A percentile compares a stretch with the other conserved stretches of the same genome.
phyloP scores from a whole-genome alignment of 2,329 filamentous ascomycete genomes.

The Calonectria crousiana region DNA sequence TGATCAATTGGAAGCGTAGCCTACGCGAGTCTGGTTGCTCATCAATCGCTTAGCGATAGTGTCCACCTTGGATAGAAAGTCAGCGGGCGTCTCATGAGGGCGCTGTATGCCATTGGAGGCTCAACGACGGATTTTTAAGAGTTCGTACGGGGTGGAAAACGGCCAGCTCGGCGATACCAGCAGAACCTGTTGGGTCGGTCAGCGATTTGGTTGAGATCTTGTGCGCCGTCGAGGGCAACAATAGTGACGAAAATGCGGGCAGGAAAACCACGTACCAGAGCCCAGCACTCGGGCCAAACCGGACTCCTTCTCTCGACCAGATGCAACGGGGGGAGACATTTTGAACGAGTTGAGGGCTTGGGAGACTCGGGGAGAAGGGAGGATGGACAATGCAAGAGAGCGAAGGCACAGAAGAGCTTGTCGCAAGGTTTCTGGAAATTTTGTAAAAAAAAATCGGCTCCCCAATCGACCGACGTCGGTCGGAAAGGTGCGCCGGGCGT shows the following conservation, averaged over 20 bases:
- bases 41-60: slow-evolving; percentile 99
- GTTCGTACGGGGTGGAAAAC: slow-evolving; percentile 87
- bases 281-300: slow-evolving; percentile 88
- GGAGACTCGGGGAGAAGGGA: slow-evolving; percentile 1
- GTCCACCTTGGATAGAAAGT: slow-evolving; percentile 75
- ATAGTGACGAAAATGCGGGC: slow-evolving; percentile 2
- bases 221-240: slow-evolving; percentile 8
- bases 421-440: slow-evolving; percentile 37
- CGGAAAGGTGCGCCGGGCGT: slow-evolving; percentile 33
- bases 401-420: slow-evolving; percentile 17
- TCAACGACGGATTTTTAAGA: slow-evolving; percentile 23
- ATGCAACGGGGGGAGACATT: slow-evolving; percentile 71
- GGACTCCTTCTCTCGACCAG: slow-evolving; percentile 80
- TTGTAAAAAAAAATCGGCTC: slow-evolving; percentile 37
- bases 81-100: slow-evolving; percentile 31
- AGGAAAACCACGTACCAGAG: slow-evolving; percentile 73
- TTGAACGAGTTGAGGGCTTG: slow-evolving; percentile 35
- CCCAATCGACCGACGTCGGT: slow-evolving; percentile 44
- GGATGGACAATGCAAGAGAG: slow-evolving; percentile 7
- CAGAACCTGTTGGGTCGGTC: slow-evolving; percentile 73
- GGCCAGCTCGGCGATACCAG: slow-evolving; percentile 91
- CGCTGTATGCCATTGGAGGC: slow-evolving; percentile 13
- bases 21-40: slow-evolving; percentile 84
- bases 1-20: slow-evolving; percentile 61
- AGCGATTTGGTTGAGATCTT: slow-evolving; percentile 27